Conservation (phyloP, 768 basidiomycete species). For the Lactifluus rugatus region DNA sequence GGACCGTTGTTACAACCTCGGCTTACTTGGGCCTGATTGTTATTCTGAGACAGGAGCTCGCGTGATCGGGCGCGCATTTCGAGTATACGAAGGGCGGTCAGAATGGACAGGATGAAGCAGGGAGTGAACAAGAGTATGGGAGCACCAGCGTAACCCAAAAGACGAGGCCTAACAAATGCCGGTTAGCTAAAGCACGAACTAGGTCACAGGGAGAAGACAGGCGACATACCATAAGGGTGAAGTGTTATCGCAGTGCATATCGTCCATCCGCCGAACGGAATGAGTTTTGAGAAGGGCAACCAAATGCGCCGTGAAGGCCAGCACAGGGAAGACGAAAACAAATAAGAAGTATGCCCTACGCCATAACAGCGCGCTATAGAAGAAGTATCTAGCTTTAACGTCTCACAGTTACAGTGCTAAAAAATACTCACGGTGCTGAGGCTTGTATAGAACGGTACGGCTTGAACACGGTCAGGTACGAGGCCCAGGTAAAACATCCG, state of each 20-base stretch:
- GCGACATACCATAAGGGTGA: conserved; percentile 45
- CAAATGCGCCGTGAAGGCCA: conserved; percentile 35
- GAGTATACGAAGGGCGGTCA: conserved; percentile 28
- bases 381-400: neutral
- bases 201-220: neutral
- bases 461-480: conserved; percentile 19
- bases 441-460: conserved; percentile 5
- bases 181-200: neutral
- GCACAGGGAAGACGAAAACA: conserved; percentile 39
- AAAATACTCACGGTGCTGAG: conserved; percentile 10
- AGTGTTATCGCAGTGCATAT: conserved; percentile 52
- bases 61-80: neutral
- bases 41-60: neutral
- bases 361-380: conserved; percentile 44
- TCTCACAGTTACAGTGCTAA: neutral
- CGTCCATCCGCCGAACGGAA: conserved; percentile 38
- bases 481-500: conserved; percentile 23
- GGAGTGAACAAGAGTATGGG: conserved; percentile 45
- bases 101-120: conserved; percentile 39
- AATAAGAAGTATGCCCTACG: conserved; percentile 35
- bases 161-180: conserved; percentile 40
- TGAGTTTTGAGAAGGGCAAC: conserved; percentile 35
- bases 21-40: neutral
- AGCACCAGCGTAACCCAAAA: conserved; percentile 52
- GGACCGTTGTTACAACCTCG: neutral